These are phyloP conservation scores for Lotmaria passim DNA, from an alignment of 208 protist species.

Conservation along the genomic window DNA sequence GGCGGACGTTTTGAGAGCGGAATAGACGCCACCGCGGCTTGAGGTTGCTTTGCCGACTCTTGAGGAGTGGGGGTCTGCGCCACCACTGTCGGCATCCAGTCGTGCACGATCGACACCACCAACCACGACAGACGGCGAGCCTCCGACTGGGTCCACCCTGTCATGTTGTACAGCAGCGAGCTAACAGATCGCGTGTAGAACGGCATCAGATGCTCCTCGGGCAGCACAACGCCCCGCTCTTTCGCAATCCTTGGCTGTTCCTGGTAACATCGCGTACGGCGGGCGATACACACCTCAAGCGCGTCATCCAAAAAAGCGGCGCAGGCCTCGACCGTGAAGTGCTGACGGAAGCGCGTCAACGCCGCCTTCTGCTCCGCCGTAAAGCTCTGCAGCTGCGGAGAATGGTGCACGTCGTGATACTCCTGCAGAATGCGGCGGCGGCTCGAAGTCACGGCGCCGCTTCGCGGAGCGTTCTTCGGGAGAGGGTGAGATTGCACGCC, in stretches of 20 bases:
- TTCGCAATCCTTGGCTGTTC: slow-evolving; percentile 46
- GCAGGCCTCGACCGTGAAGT: slow-evolving; percentile 49
- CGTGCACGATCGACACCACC: slow-evolving; percentile 39
- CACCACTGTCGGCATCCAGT: slow-evolving; percentile 30
- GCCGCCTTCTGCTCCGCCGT: slow-evolving; percentile 18
- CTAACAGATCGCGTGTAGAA: slow-evolving; percentile 48
- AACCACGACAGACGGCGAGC: slow-evolving; percentile 21
- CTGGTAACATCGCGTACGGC: slow-evolving; percentile 42
- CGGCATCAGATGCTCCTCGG: slow-evolving; percentile 42
- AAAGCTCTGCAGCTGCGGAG: slow-evolving; percentile 8
- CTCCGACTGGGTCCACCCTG: slow-evolving; percentile 59
- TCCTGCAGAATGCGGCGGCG: slow-evolving; percentile 10
- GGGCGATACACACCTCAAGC: slow-evolving; percentile 35
- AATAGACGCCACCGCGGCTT: background rate
- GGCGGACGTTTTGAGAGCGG: slow-evolving; percentile 10
- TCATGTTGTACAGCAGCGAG: slow-evolving; percentile 54
- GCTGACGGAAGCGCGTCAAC: slow-evolving; percentile 35
- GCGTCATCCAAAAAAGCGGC: slow-evolving; percentile 60
- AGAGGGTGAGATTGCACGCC: slow-evolving; percentile 7
- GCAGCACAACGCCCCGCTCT: slow-evolving; percentile 33
- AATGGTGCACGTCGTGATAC: slow-evolving; percentile 2
- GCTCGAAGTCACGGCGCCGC: background rate
- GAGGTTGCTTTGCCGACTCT: background rate
- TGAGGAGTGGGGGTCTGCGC: slow-evolving; percentile 4
- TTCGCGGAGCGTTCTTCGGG: background rate